phyloP scores from a whole-genome alignment of 805 yeast species.

The Saccharomycopsis sp. region DNA sequence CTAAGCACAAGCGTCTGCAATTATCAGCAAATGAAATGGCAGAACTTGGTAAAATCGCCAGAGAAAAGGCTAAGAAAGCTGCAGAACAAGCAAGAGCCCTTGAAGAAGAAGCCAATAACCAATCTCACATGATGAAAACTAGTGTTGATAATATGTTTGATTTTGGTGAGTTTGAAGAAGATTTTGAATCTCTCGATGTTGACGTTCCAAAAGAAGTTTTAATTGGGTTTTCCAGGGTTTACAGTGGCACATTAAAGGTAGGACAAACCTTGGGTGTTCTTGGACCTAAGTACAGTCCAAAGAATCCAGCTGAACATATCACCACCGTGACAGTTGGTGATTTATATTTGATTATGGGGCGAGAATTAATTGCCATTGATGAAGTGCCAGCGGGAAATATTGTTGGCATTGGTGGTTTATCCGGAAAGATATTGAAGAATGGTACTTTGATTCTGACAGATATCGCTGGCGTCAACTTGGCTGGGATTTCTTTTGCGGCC shows the following conservation, averaged over 20 bases:
- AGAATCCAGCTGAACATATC: constrained; percentile 44
- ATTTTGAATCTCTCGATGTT: constrained; percentile 34
- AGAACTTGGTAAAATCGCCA: constrained; percentile 57
- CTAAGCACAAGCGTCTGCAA: constrained; percentile 34
- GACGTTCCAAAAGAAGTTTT: constrained; percentile 48
- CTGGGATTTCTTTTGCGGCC: constrained; percentile 66
- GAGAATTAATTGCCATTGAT: constrained; percentile 71
- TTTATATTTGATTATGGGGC: constrained; percentile 83
- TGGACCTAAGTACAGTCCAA: constrained; percentile 84
- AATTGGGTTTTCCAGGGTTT: constrained; percentile 84
- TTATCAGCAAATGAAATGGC: constrained; percentile 44
- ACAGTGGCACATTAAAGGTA: constrained; percentile 69
- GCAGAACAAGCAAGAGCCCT: constrained; percentile 29
- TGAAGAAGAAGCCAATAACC: constrained; percentile 24
- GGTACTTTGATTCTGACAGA: constrained; percentile 69
- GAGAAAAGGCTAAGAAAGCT: constrained; percentile 59
- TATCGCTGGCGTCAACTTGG: constrained; percentile 61
- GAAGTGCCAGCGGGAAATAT: constrained; percentile 92
- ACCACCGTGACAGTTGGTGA: constrained; percentile 57
- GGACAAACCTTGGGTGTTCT: constrained; percentile 74
- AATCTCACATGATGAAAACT: neutral
- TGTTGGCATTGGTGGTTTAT: constrained; percentile 90
- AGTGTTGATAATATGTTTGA: constrained; percentile 24
- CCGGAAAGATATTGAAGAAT: constrained; percentile 71
- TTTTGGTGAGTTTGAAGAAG: constrained; percentile 33